Base-by-base conservation (phyloP, 257 asterid species). In the Gynochthodes officinalis region DNA sequence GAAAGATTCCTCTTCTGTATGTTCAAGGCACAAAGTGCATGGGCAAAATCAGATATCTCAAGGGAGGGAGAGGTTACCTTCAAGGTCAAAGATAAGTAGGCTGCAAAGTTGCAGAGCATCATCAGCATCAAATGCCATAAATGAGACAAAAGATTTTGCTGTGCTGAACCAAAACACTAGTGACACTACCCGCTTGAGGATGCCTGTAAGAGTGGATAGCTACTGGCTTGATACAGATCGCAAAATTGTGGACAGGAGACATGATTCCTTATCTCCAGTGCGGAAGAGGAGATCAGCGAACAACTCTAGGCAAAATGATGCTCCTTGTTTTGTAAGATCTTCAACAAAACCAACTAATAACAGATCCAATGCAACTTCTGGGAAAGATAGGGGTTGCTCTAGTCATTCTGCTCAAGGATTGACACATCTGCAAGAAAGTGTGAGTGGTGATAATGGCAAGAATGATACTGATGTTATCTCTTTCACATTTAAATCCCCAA, bases 261-360 rank as follows among this genome's bases (percentile, higher is more conserved):
- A 67, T 43, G 83, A 81, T 58, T 78, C 75, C 30, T 74, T 77
- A 32, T 82, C 88, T 60, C 82, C 85, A 3, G 84, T 82, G 60
- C 86, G 88, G 23, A 89, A 88, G 84, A 87, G 87, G 84, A 82
- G 96, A 84, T 76, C 83, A 0, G 35, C 54, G 70, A 83, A 81
- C 70, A 59, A 75, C 23, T 57, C 82, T 33, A 73, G 83, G 76
- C 84, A 80, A 46, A 83, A 80, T 15, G 96, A 88, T 73, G 76
- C 50, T 75, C 48, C 80, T 42, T 78, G 73, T 70, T 75, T 70
- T 71, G 71, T 74, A n/a, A 77, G 78, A 74, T 73, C 71, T 32
- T 46, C 60, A 0, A 46, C 70, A 62, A 82, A 76, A 62, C 83
- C 69, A 52, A 32, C 70, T 23, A 72, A 44, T 44, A 63, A 64